phyloP scores from a whole-genome alignment of 257 asterid genomes.

The Verbena officinalis region DNA sequence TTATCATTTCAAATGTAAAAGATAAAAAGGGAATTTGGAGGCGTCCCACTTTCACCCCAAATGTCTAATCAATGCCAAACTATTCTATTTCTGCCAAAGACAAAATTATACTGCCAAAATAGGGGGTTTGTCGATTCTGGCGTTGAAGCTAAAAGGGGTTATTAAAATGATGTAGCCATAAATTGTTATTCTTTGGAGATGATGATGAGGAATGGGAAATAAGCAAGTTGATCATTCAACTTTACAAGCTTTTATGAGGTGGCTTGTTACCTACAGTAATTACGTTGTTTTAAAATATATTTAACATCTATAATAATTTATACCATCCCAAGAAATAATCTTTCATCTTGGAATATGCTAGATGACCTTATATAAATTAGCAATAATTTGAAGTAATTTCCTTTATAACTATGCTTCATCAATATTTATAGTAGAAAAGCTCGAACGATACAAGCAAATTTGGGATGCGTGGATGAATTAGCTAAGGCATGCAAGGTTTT shows the following conservation, averaged over 20 bases:
- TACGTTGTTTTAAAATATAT: too few relatives aligned
- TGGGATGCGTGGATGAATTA: too few relatives aligned
- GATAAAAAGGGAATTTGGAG: constrained; percentile 34
- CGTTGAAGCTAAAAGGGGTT: constrained; percentile 25
- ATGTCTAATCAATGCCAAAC: constrained; percentile 29
- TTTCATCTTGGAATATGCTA: too few relatives aligned
- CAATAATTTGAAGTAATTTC: too few relatives aligned
- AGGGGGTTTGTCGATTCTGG: constrained; percentile 25
- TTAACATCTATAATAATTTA: too few relatives aligned
- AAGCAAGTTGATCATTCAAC: constrained; percentile 27
- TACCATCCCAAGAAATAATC: too few relatives aligned
- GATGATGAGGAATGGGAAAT: constrained; percentile 9
- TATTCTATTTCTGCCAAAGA: constrained; percentile 37
- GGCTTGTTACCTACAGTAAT: constrained; percentile 10
- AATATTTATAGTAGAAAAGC: too few relatives aligned
- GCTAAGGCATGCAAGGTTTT: too few relatives aligned
- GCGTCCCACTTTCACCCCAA: constrained; percentile 29
- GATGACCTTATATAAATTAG: too few relatives aligned
- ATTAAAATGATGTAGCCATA: constrained; percentile 8
- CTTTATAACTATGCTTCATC: too few relatives aligned
- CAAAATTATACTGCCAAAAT: constrained; percentile 38
- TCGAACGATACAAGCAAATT: too few relatives aligned
- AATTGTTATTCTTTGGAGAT: constrained; percentile 41
- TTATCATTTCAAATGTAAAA: too few relatives aligned
- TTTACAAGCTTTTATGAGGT: constrained; percentile 36